Conservation (phyloP, 331 rosid species). For the Quercus phellos region DNA sequence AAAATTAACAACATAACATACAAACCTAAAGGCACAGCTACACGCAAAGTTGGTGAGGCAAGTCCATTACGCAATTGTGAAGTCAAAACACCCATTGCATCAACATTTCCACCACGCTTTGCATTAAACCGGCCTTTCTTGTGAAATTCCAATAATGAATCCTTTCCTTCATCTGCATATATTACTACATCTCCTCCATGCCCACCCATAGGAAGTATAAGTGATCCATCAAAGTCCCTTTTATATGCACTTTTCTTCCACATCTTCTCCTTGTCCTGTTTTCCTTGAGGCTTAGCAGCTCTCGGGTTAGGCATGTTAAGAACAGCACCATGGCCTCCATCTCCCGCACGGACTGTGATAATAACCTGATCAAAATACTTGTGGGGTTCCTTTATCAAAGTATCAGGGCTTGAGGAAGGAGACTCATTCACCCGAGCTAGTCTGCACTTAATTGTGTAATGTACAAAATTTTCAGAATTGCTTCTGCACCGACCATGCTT, state of each 20-base stretch:
- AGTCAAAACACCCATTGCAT: slow-evolving; percentile 70
- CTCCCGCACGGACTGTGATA: slow-evolving; percentile 83
- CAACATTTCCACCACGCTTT: slow-evolving; percentile 87
- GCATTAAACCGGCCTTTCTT: slow-evolving; percentile 44
- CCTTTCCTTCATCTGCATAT: slow-evolving; percentile 65
- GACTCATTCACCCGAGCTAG: slow-evolving; percentile 27
- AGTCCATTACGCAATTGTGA: slow-evolving; percentile 58
- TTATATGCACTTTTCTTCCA: slow-evolving; percentile 47
- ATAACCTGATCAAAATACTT: slow-evolving; percentile 74
- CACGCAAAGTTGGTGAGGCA: slow-evolving; percentile 62
- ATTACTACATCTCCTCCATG: slow-evolving; percentile 85
- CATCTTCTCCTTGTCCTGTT: slow-evolving; percentile 36
- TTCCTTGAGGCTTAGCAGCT: slow-evolving; percentile 27
- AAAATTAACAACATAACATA: slow-evolving; percentile 6
- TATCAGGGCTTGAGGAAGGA: slow-evolving; percentile 24
- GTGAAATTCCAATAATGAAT: slow-evolving; percentile 65
- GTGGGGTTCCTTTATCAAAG: slow-evolving; percentile 64
- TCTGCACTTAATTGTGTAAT: slow-evolving; percentile 27
- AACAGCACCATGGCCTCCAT: slow-evolving; percentile 82
- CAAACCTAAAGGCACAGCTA: slow-evolving; percentile 97
- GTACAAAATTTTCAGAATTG: neutral
- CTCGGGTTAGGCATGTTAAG: slow-evolving; percentile 40
- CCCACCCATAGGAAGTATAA: slow-evolving; percentile 75
- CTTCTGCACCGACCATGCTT: slow-evolving; percentile 2
- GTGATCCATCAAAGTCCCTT: slow-evolving; percentile 79